phyloP scores from a whole-genome alignment of 1,284 basidiomycete species.

The Irpex lacteus region DNA sequence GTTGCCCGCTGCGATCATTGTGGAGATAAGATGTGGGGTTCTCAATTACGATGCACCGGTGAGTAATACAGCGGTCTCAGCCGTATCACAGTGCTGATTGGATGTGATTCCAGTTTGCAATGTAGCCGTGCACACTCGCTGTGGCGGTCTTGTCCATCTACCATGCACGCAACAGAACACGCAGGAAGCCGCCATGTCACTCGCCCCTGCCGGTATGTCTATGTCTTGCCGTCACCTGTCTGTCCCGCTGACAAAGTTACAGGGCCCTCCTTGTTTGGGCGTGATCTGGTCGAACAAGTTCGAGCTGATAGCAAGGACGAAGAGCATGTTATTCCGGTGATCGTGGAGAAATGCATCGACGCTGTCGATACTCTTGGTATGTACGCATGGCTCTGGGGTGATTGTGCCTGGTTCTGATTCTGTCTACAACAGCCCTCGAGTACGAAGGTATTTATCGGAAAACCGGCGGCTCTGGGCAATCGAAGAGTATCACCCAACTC shows the following conservation, averaged over 20 bases:
- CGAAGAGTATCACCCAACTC: slow-evolving; percentile 90
- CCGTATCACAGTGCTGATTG: slow-evolving; percentile 1
- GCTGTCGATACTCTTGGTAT: slow-evolving; percentile 85
- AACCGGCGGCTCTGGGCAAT: slow-evolving; percentile 90
- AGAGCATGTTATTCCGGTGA: slow-evolving; percentile 72
- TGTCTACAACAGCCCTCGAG: slow-evolving; percentile 60
- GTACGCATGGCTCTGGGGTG: slow-evolving; percentile 18
- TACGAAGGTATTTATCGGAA: slow-evolving; percentile 98
- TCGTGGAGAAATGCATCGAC: slow-evolving; percentile 94
- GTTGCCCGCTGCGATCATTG: slow-evolving; percentile 94
- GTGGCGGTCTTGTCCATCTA: slow-evolving; percentile 56
- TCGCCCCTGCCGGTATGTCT: not conserved
- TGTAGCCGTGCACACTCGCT: slow-evolving; percentile 73
- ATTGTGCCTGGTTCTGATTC: not conserved
- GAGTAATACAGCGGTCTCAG: slow-evolving; percentile 28
- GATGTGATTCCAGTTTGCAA: slow-evolving; percentile 50
- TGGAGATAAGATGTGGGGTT: slow-evolving; percentile 98
- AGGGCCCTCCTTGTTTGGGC: slow-evolving; percentile 91
- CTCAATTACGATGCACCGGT: slow-evolving; percentile 88
- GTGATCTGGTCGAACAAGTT: slow-evolving; percentile 83
- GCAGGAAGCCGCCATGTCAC: slow-evolving; percentile 25
- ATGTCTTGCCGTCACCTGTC: not conserved
- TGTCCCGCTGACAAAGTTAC: slow-evolving; percentile 10
- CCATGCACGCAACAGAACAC: slow-evolving; percentile 56
- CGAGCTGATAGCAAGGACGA: slow-evolving; percentile 64